phyloP scores from a whole-genome alignment of 805 yeast species.

The Wickerhamomyces xylosicus region DNA sequence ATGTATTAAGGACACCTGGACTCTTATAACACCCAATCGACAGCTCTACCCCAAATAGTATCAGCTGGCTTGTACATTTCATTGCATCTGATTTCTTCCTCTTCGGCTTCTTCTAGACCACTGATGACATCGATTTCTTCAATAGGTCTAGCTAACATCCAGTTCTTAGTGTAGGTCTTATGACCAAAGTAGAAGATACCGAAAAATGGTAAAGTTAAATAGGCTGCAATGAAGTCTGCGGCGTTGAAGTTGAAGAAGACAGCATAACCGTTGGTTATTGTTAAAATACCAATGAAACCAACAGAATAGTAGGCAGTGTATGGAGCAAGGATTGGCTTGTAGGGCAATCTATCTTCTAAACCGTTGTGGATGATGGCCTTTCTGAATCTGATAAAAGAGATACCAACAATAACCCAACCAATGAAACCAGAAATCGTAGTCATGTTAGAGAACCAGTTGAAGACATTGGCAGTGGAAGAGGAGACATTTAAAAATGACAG shows the following conservation, averaged over 20 bases:
- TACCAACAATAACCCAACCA: conserved; percentile 64
- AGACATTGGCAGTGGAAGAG: conserved; percentile 45
- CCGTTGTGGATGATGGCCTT: conserved; percentile 47
- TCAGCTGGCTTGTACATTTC: conserved; percentile 6
- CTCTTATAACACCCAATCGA: conserved; percentile 15
- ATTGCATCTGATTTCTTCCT: conserved; percentile 14
- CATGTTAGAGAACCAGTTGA: conserved; percentile 64
- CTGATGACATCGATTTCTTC: conserved; percentile 51
- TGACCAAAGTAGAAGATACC: conserved; percentile 47
- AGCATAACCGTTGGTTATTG: conserved; percentile 63
- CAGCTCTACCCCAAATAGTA: conserved; percentile 9
- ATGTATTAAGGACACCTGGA: neutral
- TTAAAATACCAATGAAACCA: conserved; percentile 36
- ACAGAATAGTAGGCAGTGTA: conserved; percentile 46
- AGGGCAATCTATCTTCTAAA: conserved; percentile 46
- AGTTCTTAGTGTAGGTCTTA: conserved; percentile 34
- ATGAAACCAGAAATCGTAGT: conserved; percentile 69
- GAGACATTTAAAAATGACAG: conserved; percentile 66
- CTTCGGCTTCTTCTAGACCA: conserved; percentile 53
- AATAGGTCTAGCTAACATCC: conserved; percentile 36
- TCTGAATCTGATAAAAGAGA: conserved; percentile 61
- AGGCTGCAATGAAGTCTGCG: conserved; percentile 60
- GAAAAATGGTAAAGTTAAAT: conserved; percentile 53
- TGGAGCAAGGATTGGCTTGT: conserved; percentile 45
- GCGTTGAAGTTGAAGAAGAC: conserved; percentile 36